These are phyloP conservation scores for Phlebiopsis flavidoalba DNA, from an alignment of 768 basidiomycete genomes.

Conservation along the genomic window DNA sequence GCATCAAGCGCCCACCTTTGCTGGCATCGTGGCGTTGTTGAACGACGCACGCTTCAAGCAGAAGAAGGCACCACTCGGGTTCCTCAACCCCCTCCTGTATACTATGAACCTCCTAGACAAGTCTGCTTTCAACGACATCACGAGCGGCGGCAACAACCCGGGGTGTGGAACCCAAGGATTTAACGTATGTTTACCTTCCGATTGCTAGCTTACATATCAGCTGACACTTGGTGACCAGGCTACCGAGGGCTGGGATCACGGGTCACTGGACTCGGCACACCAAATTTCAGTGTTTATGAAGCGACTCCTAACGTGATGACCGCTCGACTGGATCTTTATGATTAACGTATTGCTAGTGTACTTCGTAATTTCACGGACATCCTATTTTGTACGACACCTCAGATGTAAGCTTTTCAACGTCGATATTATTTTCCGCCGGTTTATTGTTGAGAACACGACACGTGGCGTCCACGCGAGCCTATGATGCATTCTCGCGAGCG, in stretches of 20 bases:
- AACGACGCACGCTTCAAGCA: not conserved
- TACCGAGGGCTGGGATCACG: slow-evolving; percentile 33
- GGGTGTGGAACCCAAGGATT: not conserved
- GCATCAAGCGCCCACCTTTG: slow-evolving; percentile 60
- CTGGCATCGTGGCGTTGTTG: slow-evolving; percentile 46
- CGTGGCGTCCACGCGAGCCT: not conserved
- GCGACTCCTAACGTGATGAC: not conserved
- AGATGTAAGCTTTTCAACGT: too few relatives aligned
- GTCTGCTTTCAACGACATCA: not conserved
- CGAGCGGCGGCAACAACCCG: not conserved
- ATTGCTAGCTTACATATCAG: too few relatives aligned
- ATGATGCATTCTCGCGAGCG: not conserved
- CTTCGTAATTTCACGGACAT: not conserved
- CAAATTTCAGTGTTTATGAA: slow-evolving; percentile 27
- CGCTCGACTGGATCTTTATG: not conserved
- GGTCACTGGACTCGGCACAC: slow-evolving; percentile 29
- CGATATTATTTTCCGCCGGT: not conserved
- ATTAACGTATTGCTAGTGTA: not conserved
- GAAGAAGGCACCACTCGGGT: not conserved
- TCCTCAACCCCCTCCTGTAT: not conserved
- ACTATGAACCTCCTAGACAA: not conserved
- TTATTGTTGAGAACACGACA: not conserved
- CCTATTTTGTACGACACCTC: not conserved
- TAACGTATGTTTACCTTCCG: not conserved
- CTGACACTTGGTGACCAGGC: slow-evolving; percentile 16